Conservation (phyloP, 1,284 basidiomycete species). For the Veloboletus limbatus region DNA sequence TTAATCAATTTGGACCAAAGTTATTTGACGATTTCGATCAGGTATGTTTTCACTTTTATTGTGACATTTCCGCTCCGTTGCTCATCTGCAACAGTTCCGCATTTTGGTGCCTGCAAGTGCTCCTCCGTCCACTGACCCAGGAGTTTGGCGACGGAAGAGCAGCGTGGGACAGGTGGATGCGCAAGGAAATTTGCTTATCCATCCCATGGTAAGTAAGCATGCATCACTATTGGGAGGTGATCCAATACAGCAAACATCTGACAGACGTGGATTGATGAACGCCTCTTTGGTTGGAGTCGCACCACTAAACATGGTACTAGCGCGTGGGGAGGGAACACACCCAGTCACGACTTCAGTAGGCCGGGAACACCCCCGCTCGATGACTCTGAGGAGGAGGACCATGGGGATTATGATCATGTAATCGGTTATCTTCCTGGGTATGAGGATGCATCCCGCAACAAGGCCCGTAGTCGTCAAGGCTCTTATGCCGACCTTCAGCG, state of each 20-base stretch:
- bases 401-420: constrained; percentile 79
- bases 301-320: constrained; percentile 70
- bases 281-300: constrained; percentile 88
- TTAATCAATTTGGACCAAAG: constrained; percentile 88
- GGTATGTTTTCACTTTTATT: constrained; percentile 41
- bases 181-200: constrained; percentile 72
- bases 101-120: constrained; percentile 82
- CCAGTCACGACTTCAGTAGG: constrained; percentile 59
- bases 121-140: constrained; percentile 69
- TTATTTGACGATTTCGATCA: constrained; percentile 88
- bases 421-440: constrained; percentile 56
- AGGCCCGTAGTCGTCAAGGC: constrained; percentile 63
- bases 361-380: constrained; percentile 69
- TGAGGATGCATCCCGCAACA: constrained; percentile 43
- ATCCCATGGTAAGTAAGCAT: constrained; percentile 62
- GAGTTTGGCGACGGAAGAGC: constrained; percentile 73
- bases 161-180: constrained; percentile 74
- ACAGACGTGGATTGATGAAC: constrained; percentile 88
- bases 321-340: constrained; percentile 63
- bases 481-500: constrained; percentile 79
- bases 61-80: neutral
- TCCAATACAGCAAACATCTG: constrained; percentile 1
- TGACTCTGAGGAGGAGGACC: constrained; percentile 72
- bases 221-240: neutral
- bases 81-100: constrained; percentile 52